Evolutionary conservation across 306 rosid genomes (phyloP).

Genomic region (Acacia crassicarpa): DNA sequence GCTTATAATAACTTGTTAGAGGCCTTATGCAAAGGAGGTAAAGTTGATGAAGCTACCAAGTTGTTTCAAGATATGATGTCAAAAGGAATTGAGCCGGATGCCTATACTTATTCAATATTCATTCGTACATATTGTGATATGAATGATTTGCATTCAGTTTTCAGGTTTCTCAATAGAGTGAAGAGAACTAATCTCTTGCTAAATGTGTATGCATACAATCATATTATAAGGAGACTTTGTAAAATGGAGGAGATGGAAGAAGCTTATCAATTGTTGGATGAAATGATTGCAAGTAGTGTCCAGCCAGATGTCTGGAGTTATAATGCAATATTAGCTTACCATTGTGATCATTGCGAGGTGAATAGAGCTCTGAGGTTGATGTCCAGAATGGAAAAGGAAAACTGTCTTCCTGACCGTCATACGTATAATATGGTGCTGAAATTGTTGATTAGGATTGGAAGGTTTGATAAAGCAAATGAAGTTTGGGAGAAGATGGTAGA

Average conservation of each 20-base stretch:
- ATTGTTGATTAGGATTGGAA: slow-evolving; percentile 71
- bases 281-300: slow-evolving; percentile 71
- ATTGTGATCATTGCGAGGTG: slow-evolving; percentile 82
- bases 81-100: slow-evolving; percentile 61
- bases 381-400: slow-evolving; percentile 64
- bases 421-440: slow-evolving; percentile 81
- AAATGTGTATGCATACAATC: slow-evolving; percentile 75
- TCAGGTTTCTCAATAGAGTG: slow-evolving; percentile 73
- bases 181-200: slow-evolving; percentile 56
- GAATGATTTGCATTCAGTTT: slow-evolving; percentile 67
- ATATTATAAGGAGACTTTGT: slow-evolving; percentile 74
- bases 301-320: slow-evolving; percentile 82
- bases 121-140: slow-evolving; percentile 62
- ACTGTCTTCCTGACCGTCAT: slow-evolving; percentile 65
- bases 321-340: slow-evolving; percentile 79
- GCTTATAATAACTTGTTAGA: slow-evolving; percentile 69
- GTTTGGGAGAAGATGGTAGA: slow-evolving; percentile 73
- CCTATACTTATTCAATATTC: slow-evolving; percentile 72
- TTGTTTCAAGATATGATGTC: slow-evolving; percentile 53
- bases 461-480: slow-evolving; percentile 74
- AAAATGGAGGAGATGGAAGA: slow-evolving; percentile 76
- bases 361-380: slow-evolving; percentile 65
- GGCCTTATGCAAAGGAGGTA: slow-evolving; percentile 74
- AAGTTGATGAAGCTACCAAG: slow-evolving; percentile 60
- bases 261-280: slow-evolving; percentile 82